Base-by-base conservation (phyloP, 768 basidiomycete species). In the Boletus vinaceobasis region DNA sequence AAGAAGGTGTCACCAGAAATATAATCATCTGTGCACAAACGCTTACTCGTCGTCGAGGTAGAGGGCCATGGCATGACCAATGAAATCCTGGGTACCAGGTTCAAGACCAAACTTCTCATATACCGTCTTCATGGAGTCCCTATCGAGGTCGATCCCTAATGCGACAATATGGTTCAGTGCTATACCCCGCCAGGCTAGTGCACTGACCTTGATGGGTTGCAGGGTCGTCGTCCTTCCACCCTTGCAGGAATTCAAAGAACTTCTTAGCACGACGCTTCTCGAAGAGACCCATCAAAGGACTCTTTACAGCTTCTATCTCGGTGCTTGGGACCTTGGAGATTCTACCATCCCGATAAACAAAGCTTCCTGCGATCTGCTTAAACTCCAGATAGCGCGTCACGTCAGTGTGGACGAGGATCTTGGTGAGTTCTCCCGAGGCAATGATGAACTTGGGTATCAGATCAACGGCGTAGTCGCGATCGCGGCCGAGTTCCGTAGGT, bases 361-460 rank as follows among this genome's bases (percentile, higher is more conserved):
- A 99, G 69, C 91, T 94, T 50, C 96, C 97, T 0, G 97, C 93
- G 74, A 99, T 98, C 77, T 98, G 96, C 79, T 98, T 99, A 81
- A 99, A 99, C 71, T 98, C 97, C 66, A 99, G 87, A 75, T 99
- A 99, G 57, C 94, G 88, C 39, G 91, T 95, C 58, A 99, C 97
- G 69, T 99, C 94, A 60, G 97, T 98, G 78, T 98, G 95, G 39
- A 99, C 94, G 59, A 99, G 88, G 74, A 99, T 98, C 74, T 88
- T 89, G 50, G 95, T 97, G 67, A 99, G 87, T 73, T 98, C 95
- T 52, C 97, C 97, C 11, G 92, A 93, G 29, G 97, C 89, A 65
- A 98, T 94, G 79, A 98, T 98, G 79, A 99, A 99, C 75, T 99
- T 98, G 70, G 97, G 95, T 66, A 98, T 88, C 60, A 98, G 86